A percentile compares a stretch with the other conserved stretches of the same genome.
Conservation (phyloP, 441 rosid genomes). For the Mallotus japonicus region DNA sequence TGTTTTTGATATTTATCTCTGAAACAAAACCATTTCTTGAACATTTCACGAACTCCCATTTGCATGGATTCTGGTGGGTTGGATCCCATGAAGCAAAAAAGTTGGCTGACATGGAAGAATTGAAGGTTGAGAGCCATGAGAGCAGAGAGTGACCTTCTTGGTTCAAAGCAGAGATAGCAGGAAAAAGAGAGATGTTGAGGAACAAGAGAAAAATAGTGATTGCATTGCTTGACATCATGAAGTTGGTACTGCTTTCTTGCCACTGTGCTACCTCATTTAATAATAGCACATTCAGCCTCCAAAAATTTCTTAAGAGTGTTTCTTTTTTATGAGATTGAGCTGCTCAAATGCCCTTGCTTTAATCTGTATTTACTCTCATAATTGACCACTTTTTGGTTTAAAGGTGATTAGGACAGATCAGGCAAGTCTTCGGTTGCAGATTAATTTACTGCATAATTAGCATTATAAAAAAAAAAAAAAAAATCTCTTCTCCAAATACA, state of each 20-base stretch:
- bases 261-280: slow-evolving; percentile 41
- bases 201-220: slow-evolving; percentile 45
- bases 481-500: too few relatives aligned
- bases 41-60: slow-evolving; percentile 57
- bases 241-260: slow-evolving; percentile 21
- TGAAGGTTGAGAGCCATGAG: slow-evolving; percentile 68
- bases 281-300: slow-evolving; percentile 22
- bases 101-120: slow-evolving; percentile 45
- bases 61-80: slow-evolving; percentile 54
- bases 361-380: slow-evolving; percentile 24
- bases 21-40: slow-evolving; percentile 43
- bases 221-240: slow-evolving; percentile 54
- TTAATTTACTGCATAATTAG: background rate
- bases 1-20: slow-evolving; percentile 42
- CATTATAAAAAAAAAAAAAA: too few relatives aligned
- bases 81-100: slow-evolving; percentile 70
- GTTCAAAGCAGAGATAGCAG: slow-evolving; percentile 49
- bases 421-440: background rate
- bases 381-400: slow-evolving; percentile 16
- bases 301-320: background rate
- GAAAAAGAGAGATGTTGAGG: slow-evolving; percentile 42
- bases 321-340: slow-evolving; percentile 24
- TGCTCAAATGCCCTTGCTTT: slow-evolving; percentile 28
- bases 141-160: slow-evolving; percentile 66
- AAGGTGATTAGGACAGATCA: slow-evolving; percentile 15